phyloP scores from a whole-genome alignment of 164 flowering plant genomes.

The Sextonia rubra region DNA sequence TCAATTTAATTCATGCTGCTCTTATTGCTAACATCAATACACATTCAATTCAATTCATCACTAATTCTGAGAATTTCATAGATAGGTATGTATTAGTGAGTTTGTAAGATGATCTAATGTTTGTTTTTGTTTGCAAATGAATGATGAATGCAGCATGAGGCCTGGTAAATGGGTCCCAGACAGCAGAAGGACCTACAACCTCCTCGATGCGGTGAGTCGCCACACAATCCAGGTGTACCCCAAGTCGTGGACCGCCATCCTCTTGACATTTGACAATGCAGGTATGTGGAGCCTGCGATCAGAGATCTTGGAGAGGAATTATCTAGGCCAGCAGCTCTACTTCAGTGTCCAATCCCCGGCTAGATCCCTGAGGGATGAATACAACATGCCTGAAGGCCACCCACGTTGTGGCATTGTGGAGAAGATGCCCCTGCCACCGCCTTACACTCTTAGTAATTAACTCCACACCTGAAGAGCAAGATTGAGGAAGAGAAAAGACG shows the following conservation, averaged over 20 bases:
- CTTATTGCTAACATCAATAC: too few relatives aligned
- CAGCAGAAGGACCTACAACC: slow-evolving; percentile 42
- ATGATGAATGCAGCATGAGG: slow-evolving; percentile 26
- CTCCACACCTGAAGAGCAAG: neutral
- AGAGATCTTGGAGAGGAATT: slow-evolving; percentile 24
- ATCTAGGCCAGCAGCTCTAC: slow-evolving; percentile 53
- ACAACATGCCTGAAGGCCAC: slow-evolving; percentile 28
- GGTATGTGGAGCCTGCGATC: slow-evolving; percentile 54
- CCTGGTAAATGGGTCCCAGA: slow-evolving; percentile 47
- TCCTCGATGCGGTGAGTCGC: slow-evolving; percentile 46
- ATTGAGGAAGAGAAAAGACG: neutral
- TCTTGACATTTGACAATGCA: slow-evolving; percentile 51
- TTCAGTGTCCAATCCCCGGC: slow-evolving; percentile 38
- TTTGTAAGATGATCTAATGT: too few relatives aligned
- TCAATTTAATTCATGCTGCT: too few relatives aligned
- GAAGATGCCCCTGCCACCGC: slow-evolving; percentile 34
- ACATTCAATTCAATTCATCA: too few relatives aligned
- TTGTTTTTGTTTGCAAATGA: too few relatives aligned
- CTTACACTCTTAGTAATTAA: slow-evolving; percentile 19
- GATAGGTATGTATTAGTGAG: too few relatives aligned
- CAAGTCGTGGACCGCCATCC: slow-evolving; percentile 43
- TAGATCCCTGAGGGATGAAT: slow-evolving; percentile 41
- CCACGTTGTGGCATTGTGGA: slow-evolving; percentile 33
- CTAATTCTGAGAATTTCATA: too few relatives aligned
- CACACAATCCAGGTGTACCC: slow-evolving; percentile 52